A percentile compares a stretch with the other conserved stretches of the same genome.
These are phyloP conservation scores for Aspergillus pseudonomiae DNA, from an alignment of 2,329 filamentous ascomycete species.

Conservation along the genomic window DNA sequence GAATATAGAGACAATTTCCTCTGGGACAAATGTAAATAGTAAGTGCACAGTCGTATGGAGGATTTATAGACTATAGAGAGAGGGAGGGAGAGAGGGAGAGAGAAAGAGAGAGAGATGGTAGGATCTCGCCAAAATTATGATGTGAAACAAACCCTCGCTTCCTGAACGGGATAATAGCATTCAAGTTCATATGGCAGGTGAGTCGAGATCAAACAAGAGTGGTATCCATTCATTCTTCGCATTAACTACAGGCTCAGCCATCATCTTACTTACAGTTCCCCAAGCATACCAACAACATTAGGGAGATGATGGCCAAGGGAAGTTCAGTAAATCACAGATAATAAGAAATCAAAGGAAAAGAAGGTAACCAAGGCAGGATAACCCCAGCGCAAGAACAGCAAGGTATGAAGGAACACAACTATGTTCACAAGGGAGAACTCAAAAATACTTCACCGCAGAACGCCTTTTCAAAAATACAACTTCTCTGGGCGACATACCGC, in stretches of 20 bases:
- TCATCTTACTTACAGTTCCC: constrained; percentile 25
- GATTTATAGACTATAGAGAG: not conserved
- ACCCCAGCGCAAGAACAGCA: constrained; percentile 14
- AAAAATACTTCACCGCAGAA: constrained; percentile 21
- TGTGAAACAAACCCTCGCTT: not conserved
- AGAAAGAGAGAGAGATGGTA: not conserved
- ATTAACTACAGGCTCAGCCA: constrained; percentile 32
- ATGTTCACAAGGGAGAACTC: constrained; percentile 16
- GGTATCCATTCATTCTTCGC: constrained; percentile 32
- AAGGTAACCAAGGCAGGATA: constrained; percentile 10
- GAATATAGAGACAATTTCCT: not conserved
- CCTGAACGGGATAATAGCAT: too few relatives aligned
- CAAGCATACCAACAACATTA: constrained; percentile 10
- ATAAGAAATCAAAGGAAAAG: constrained; percentile 14
- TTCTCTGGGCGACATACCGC: constrained; percentile 16
- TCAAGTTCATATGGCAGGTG: not conserved
- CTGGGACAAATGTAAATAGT: not conserved
- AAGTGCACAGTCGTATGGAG: not conserved
- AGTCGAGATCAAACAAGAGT: constrained; percentile 4
- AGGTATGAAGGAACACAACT: constrained; percentile 7
- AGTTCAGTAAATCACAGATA: constrained; percentile 14
- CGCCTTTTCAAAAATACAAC: constrained; percentile 26
- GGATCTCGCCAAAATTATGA: not conserved
- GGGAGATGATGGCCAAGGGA: constrained; percentile 12
- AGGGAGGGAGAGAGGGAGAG: too few relatives aligned